Evolutionary conservation across 129 eudicot species (phyloP), one percentile per base, ranked within the genome.

Genomic region (Centaurea solstitialis): DNA sequence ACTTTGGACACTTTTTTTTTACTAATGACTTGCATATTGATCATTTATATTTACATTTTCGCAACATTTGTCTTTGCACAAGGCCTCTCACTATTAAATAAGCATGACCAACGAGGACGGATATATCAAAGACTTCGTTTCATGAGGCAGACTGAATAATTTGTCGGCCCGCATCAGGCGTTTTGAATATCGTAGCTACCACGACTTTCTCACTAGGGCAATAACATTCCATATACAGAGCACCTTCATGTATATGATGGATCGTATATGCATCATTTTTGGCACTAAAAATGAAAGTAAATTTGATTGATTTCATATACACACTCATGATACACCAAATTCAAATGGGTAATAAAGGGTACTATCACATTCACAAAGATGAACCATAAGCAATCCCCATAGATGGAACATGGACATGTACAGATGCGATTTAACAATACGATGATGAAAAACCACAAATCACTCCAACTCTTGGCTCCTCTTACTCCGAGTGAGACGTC

Each of bases 401-500:
- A 35, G 62, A 22, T 57, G 72, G 41, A 71, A 76, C 78, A 82
- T 43, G 70, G 64, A 68, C 80, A 82, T 82, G 67, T 82, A 82
- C 85, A 76, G 11, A 47, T n/a, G 33, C 35, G 22, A 68, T 20
- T 47, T 45, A 50, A 76, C 81, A 70, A 73, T 7, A 45, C 0
- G 33, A 74, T 67, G 24, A 67, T 26, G 43, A 47, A 75, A 72
- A 75, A 47, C 57, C 75, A 33, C 80, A 33, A 39, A 61, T 69
- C 72, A 38, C 59, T 39, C 75, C 40, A 39, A 41, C 64, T 10
- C 64, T 73, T 73, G 65, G 41, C 62, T 37, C 30, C 11, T 71
- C 68, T 87, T 79, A 88, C 81, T 91, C 96, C 0, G 93, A 72
- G 73, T 91, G 96, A 73, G 96, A 91, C 35, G 92, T 87, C 96